Evolutionary conservation across 192 early-diverging fungal species (phyloP).

Genomic region (Gigaspora rosea): DNA sequence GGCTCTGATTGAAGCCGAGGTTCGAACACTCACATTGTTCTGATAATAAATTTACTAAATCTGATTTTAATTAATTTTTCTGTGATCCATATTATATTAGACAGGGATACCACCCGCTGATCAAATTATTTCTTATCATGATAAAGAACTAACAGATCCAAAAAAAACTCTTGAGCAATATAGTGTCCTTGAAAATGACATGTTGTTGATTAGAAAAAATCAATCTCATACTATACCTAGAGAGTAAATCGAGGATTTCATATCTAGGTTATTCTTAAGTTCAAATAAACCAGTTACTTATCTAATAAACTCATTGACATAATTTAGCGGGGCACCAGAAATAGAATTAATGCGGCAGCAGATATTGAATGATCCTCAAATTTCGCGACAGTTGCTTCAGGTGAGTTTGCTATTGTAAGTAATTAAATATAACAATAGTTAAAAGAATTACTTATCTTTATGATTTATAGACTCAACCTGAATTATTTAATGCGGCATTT

Average conservation of each 20-base stretch:
- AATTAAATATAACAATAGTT: background rate
- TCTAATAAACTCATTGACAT: too few species aligned
- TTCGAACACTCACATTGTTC: too few species aligned
- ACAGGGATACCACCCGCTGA: slow-evolving; percentile 62
- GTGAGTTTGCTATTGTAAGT: slow-evolving; percentile 39
- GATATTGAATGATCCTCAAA: slow-evolving; percentile 58
- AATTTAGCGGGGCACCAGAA: slow-evolving; percentile 20
- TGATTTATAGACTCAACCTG: slow-evolving; percentile 2
- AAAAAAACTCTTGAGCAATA: slow-evolving; percentile 66
- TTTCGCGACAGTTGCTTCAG: slow-evolving; percentile 58
- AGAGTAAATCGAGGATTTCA: too few species aligned
- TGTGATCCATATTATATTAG: too few species aligned
- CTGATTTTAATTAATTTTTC: too few species aligned
- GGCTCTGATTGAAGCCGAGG: slow-evolving; percentile 86
- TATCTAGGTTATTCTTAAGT: too few species aligned
- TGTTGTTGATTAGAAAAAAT: slow-evolving; percentile 59
- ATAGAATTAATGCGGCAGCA: slow-evolving; percentile 62
- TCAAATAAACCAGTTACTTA: too few species aligned
- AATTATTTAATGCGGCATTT: slow-evolving; percentile 61
- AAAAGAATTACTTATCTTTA: background rate
- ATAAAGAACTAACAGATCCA: slow-evolving; percentile 57
- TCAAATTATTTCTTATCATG: slow-evolving; percentile 72
- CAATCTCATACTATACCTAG: too few species aligned
- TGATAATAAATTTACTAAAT: too few species aligned
- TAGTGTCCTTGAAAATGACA: slow-evolving; percentile 71